A percentile compares a stretch with the other conserved stretches of the same genome.
Evolutionary conservation across 164 flowering plant species (phyloP).

Genomic region (Chloranthus sessilifolius): DNA sequence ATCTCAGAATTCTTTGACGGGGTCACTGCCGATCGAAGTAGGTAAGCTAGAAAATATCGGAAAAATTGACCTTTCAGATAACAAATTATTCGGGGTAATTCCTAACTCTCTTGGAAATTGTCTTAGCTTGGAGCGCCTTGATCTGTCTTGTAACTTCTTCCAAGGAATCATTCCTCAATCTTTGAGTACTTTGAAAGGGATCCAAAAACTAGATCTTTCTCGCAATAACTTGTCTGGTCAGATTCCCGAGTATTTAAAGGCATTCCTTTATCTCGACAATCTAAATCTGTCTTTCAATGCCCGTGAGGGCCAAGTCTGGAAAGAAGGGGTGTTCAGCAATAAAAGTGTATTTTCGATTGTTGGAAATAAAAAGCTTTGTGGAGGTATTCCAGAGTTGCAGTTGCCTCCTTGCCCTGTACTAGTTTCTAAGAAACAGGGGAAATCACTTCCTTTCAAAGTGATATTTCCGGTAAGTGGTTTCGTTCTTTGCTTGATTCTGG

Average conservation of each 20-base stretch:
- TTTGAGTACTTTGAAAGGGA: conserved; percentile 13
- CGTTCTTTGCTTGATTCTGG: not conserved
- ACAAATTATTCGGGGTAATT: conserved; percentile 22
- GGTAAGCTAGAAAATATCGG: conserved; percentile 13
- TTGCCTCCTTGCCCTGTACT: conserved; percentile 18
- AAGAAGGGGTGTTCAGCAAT: conserved; percentile 28
- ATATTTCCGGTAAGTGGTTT: conserved; percentile 1
- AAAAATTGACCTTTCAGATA: conserved; percentile 15
- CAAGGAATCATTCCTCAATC: conserved; percentile 21
- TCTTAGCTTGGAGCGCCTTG: conserved; percentile 3
- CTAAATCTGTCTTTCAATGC: conserved; percentile 32
- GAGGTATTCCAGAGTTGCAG: conserved; percentile 21
- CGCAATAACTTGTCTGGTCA: conserved; percentile 24
- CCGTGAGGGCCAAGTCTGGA: conserved; percentile 33
- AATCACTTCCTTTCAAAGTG: not conserved
- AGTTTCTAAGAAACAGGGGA: not conserved
- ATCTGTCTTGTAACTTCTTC: conserved; percentile 17
- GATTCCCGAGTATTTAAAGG: conserved; percentile 17
- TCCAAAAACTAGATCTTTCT: conserved; percentile 19
- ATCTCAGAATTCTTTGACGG: conserved; percentile 14
- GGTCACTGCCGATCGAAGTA: conserved; percentile 20
- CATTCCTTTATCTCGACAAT: conserved; percentile 1
- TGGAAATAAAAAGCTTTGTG: conserved; percentile 34
- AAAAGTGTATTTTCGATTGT: conserved; percentile 15
- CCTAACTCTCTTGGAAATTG: conserved; percentile 21